Evolutionary conservation across 164 flowering plant species (phyloP).

Genomic region (Piper betle): DNA sequence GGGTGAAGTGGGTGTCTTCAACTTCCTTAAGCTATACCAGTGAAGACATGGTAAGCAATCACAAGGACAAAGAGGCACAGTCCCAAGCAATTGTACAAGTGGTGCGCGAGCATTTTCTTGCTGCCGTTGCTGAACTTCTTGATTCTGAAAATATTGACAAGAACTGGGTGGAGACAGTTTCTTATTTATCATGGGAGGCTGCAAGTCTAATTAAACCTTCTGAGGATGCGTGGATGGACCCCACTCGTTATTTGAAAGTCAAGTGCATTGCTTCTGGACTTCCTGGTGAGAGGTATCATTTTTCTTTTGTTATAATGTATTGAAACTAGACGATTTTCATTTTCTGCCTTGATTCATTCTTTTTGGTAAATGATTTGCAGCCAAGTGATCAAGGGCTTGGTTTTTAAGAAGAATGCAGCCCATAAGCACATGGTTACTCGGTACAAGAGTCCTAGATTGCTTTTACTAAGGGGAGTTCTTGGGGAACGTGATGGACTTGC

Average conservation of each 20-base stretch:
- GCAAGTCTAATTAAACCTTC: conserved; percentile 66
- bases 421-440: conserved; percentile 85
- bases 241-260: conserved; percentile 68
- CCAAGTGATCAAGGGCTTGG: conserved; percentile 71
- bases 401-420: conserved; percentile 86
- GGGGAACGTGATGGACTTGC: conserved; percentile 58
- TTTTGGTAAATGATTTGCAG: conserved; percentile 25
- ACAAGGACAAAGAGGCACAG: conserved; percentile 41
- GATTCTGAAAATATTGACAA: conserved; percentile 41
- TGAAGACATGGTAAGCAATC: conserved; percentile 29
- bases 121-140: conserved; percentile 48
- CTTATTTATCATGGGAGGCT: conserved; percentile 85
- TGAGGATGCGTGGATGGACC: conserved; percentile 60
- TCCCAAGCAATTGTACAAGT: conserved; percentile 44
- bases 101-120: conserved; percentile 52
- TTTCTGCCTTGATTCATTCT: not conserved
- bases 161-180: conserved; percentile 72
- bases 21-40: conserved; percentile 31
- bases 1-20: conserved; percentile 47
- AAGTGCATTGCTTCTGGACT: conserved; percentile 83
- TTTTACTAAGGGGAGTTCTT: conserved; percentile 63
- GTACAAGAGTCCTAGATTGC: conserved; percentile 53
- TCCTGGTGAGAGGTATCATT: conserved; percentile 54
- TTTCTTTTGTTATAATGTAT: not conserved
- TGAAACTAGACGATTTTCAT: not conserved